Base-by-base conservation (phyloP, 257 asterid species). In the Fraxinus pennsylvanica region DNA sequence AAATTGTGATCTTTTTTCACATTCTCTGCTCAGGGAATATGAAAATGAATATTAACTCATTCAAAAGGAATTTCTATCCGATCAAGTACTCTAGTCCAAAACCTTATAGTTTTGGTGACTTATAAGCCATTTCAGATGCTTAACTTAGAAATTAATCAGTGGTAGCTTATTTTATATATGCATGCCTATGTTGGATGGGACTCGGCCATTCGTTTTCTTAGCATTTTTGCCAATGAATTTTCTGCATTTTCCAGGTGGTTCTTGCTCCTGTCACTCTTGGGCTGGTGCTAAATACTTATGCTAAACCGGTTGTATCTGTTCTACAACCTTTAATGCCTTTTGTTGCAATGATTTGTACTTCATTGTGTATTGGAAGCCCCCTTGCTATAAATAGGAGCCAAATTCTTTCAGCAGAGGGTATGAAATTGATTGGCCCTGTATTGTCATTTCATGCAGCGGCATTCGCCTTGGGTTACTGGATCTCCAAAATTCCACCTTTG, bases 361-460 rank as follows among this genome's bases (percentile, higher is more conserved):
- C 98, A 0, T 2, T 96, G 94, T 96, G 99, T 71, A 93, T 96
- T 50, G 99, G 99, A 67, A 92, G 98, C 81, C 99, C 99, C 38
- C 99, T 96, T 81, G 97, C 98, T 30, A 90, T 96, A 57, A 96
- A 96, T 68, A 85, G 94, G 61, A 84, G 83, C 84, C 97, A 89
- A 81, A 96, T 96, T 79, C 97, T 93, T 73, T 96, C 98, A 1
- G 67, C 88, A 0, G 96, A 92, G 82, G 98, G 99, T 54, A 82
- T 92, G 78, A 87, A 88, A 78, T 85, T 96, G 90, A 82, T 96
- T 4, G 95, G 86, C 67, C 98, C 99, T 0, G 94, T 96, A 33
- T 80, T 96, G 77, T 77, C 90, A 4, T 96, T 96, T 86, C 99
- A 96, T 82, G 90, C 91, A 1, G 85, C 76, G 72, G 96, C 98